Percentiles rank a stretch among this genome's conserved stretches.
Conservation (phyloP, 2,329 filamentous ascomycete genomes). For the Magnaporthiopsis incrustans region DNA sequence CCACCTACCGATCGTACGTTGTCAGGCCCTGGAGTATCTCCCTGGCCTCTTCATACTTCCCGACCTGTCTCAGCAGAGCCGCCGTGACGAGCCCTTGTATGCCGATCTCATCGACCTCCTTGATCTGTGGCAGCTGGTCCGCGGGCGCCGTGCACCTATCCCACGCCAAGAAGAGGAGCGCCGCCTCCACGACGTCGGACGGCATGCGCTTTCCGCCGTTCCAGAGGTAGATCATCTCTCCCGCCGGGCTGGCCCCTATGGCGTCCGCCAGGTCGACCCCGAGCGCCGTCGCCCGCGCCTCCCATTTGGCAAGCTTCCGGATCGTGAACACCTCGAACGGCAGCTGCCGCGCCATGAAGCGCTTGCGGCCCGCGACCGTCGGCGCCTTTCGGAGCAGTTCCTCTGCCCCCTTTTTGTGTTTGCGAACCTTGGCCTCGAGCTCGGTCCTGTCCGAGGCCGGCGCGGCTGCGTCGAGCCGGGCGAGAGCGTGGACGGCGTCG, state of each 20-base stretch:
- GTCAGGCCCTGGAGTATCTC: slow-evolving; percentile 58
- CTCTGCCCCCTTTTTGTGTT: slow-evolving; percentile 56
- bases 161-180: slow-evolving; percentile 57
- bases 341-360: slow-evolving; percentile 80
- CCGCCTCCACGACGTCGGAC: slow-evolving; percentile 52
- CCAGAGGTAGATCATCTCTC: slow-evolving; percentile 95
- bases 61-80: slow-evolving; percentile 56
- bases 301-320: slow-evolving; percentile 84
- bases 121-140: slow-evolving; percentile 34
- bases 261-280: slow-evolving; percentile 68
- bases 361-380: slow-evolving; percentile 71
- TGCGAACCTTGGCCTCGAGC: slow-evolving; percentile 15
- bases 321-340: slow-evolving; percentile 83
- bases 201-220: slow-evolving; percentile 80
- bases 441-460: slow-evolving; percentile 8
- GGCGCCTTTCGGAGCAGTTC: slow-evolving; percentile 66
- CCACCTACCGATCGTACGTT: slow-evolving; percentile 49
- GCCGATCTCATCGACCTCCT: slow-evolving; percentile 51
- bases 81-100: slow-evolving; percentile 60
- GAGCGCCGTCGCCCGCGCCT: slow-evolving; percentile 62
- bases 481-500: slow-evolving; percentile 35
- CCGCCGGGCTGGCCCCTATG: slow-evolving; percentile 68
- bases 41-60: slow-evolving; percentile 56
- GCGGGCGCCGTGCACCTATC: slow-evolving; percentile 45
- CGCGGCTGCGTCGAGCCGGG: slow-evolving; percentile 15